A percentile compares a stretch with the other conserved stretches of the same genome.
Evolutionary conservation across 2,329 filamentous ascomycete species (phyloP).

Genomic region (Aciculosporium take): DNA sequence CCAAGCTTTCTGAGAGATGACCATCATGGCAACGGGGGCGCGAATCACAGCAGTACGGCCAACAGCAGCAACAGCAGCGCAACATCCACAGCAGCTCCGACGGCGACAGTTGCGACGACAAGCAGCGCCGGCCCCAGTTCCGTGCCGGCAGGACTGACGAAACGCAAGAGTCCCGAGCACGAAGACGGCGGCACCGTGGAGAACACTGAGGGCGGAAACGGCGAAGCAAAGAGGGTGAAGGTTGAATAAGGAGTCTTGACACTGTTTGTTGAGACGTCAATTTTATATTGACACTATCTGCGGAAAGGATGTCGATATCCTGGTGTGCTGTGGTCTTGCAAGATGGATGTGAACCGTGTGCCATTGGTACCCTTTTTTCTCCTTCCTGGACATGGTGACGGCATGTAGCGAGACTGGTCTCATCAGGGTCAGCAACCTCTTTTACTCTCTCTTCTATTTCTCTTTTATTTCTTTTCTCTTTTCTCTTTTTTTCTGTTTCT

Average conservation of each 20-base stretch:
- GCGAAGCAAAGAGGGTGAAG: slow-evolving; percentile 39
- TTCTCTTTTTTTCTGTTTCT: background rate
- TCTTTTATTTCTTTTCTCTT: background rate
- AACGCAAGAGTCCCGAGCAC: slow-evolving; percentile 43
- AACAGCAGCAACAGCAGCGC: slow-evolving; percentile 12
- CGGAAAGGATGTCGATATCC: background rate
- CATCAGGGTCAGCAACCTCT: background rate
- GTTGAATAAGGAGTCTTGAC: slow-evolving; percentile 29
- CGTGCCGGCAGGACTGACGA: slow-evolving; percentile 18
- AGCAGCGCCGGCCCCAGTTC: slow-evolving; percentile 6
- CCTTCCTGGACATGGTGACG: background rate
- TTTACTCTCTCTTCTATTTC: too few relatives aligned
- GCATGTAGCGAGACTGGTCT: background rate
- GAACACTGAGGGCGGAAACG: slow-evolving; percentile 22
- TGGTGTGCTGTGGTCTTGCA: background rate
- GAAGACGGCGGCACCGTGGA: slow-evolving; percentile 27
- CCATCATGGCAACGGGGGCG: slow-evolving; percentile 11
- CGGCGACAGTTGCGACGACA: slow-evolving; percentile 7
- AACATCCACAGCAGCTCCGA: slow-evolving; percentile 5
- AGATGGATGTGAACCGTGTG: background rate
- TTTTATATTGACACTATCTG: too few relatives aligned
- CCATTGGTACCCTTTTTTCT: slow-evolving; percentile 9
- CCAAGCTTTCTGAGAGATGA: slow-evolving; percentile 51
- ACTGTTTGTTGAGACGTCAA: too few relatives aligned
- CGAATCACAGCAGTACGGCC: slow-evolving; percentile 8